Evolutionary conservation across 2,329 filamentous ascomycete genomes (phyloP).

Genomic region (Thielaviopsis musarum): DNA sequence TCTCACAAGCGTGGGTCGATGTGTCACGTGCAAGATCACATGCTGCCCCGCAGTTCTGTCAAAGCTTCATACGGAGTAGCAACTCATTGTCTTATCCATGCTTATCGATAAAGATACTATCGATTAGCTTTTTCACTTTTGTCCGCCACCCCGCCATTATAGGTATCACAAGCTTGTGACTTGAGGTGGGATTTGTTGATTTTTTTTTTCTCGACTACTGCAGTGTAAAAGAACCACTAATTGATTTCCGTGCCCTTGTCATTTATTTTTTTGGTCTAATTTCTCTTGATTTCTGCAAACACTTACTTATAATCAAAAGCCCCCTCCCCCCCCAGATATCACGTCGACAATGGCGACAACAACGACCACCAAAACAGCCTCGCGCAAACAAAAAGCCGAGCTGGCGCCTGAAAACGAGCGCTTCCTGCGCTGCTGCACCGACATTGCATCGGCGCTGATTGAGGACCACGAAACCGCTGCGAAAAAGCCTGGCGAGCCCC

Average conservation of each 20-base stretch:
- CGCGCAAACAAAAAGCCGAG: constrained; percentile 55
- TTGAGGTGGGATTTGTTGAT: not conserved
- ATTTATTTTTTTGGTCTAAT: too few species aligned
- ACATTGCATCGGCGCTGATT: constrained; percentile 85
- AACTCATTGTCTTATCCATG: too few species aligned
- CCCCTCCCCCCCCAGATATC: not conserved
- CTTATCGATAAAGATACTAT: not conserved
- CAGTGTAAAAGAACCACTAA: not conserved
- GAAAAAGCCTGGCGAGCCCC: constrained; percentile 53
- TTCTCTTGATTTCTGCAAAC: not conserved
- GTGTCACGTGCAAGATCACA: not conserved
- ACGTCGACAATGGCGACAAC: constrained; percentile 23
- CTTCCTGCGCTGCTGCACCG: constrained; percentile 83
- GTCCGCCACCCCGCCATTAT: not conserved
- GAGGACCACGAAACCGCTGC: constrained; percentile 71
- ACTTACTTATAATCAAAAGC: not conserved
- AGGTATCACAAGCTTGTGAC: not conserved
- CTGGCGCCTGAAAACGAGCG: constrained; percentile 86
- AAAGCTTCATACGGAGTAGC: too few species aligned
- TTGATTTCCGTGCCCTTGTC: too few species aligned
- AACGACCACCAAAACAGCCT: constrained; percentile 47
- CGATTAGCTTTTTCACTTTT: not conserved
- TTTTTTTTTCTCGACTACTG: not conserved
- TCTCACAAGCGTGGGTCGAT: not conserved
- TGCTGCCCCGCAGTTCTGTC: not conserved